Evolutionary conservation across 2,329 filamentous ascomycete genomes (phyloP).

Genomic region (Colletotrichum brevisporum): DNA sequence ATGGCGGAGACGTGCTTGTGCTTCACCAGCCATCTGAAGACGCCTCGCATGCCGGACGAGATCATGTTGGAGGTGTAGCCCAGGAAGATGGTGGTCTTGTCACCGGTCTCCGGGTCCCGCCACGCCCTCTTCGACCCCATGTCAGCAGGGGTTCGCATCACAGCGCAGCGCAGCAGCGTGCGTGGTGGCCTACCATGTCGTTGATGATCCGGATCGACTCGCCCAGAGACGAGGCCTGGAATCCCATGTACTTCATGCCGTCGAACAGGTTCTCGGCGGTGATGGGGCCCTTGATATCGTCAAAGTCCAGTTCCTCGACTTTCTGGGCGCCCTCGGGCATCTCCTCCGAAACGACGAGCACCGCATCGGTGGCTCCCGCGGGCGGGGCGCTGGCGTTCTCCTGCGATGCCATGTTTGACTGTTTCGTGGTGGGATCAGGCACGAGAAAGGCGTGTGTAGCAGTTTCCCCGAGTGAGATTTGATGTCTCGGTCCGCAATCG

Average conservation of each 20-base stretch:
- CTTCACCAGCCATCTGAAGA: slow-evolving; percentile 91
- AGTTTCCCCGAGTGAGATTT: slow-evolving; percentile 15
- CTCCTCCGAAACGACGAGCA: slow-evolving; percentile 86
- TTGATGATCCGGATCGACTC: slow-evolving; percentile 95
- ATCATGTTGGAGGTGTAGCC: slow-evolving; percentile 99
- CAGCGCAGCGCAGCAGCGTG: slow-evolving; percentile 4
- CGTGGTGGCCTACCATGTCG: slow-evolving; percentile 80
- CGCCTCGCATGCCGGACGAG: slow-evolving; percentile 92
- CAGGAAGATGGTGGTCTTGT: slow-evolving; percentile 92
- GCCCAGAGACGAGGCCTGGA: slow-evolving; percentile 78
- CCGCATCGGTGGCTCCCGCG: slow-evolving; percentile 79
- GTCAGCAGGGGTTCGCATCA: slow-evolving; percentile 40
- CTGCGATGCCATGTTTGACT: slow-evolving; percentile 48
- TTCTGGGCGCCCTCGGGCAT: slow-evolving; percentile 84
- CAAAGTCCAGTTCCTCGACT: slow-evolving; percentile 94
- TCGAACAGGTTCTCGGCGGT: slow-evolving; percentile 88
- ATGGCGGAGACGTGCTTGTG: slow-evolving; percentile 93
- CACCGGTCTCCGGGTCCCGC: slow-evolving; percentile 83
- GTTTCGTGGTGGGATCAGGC: not conserved
- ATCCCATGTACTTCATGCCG: slow-evolving; percentile 89
- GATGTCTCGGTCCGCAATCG: slow-evolving; percentile 15
- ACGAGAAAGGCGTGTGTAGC: not conserved
- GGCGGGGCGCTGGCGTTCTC: slow-evolving; percentile 62
- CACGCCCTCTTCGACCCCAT: slow-evolving; percentile 73
- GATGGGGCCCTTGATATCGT: slow-evolving; percentile 82